Evolutionary conservation across 495 filamentous ascomycete species (phyloP), one percentile per base, ranked within the genome.

Genomic region (Aspergillus saccharolyticus): DNA sequence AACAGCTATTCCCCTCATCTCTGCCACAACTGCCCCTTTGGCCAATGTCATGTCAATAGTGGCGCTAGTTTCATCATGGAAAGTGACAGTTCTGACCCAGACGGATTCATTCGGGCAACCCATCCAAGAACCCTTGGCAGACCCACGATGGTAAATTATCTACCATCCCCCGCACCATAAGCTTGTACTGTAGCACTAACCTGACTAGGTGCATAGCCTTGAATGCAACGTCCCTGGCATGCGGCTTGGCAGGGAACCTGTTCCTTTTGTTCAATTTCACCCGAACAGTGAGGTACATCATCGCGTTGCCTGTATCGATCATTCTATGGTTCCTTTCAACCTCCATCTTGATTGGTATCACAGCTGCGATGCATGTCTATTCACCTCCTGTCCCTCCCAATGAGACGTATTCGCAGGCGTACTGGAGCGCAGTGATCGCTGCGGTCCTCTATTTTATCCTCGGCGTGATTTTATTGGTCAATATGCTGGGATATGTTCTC

Each of bases 181-280:
- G 9, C 8, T 47, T 16, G 44, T 8, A 19, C 44, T 48, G 19
- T n/a, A 42, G 30, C 3, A 39, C 58, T 63, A 45, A 68, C 12
- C 9, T n/a, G 43, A 19, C 15, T 42, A 77, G 75, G 75, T 69
- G 68, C 51, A 73, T 81, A 56, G 73, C 74, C 8, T 60, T 85
- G n/a, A 91, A 91, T 68, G 85, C 79, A 3, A 69, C 80, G 14
- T 89, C 85, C 16, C 76, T 91, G 6, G 80, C 77, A 7, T 84
- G 75, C 53, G 88, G 87, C 7, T 80, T 90, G 22, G 67, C 81
- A 1, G 88, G 88, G 4, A 90, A 92, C 64, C 53, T 89, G 4
- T 85, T 88, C 59, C 74, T 91, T n/a, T 68, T 91, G 1, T 79
- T 87, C 56, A 96, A 96, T 71, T 96, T 97, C 78, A 90, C 91